Evolutionary conservation across 768 basidiomycete species (phyloP), one percentile per base, ranked within the genome.

Genomic region (Calocybe indica): DNA sequence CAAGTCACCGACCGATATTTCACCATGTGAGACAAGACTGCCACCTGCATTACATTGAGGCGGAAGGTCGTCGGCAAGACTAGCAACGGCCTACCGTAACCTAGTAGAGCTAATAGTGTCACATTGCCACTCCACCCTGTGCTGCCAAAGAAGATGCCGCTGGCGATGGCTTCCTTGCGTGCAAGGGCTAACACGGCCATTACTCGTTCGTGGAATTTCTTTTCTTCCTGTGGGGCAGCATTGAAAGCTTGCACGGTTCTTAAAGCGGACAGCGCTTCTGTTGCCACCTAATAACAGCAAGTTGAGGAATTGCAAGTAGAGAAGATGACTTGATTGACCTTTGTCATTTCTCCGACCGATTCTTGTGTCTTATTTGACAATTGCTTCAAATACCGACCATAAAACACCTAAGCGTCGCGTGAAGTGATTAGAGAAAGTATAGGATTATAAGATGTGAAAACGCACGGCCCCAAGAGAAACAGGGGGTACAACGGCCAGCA

Each of bases 281-380:
- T 85, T 5, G 94, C 93, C 9, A 90, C 83, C 78, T 89, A 47
- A 29, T 52, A 15, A 11, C 29, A 6, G 36, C 37, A 11, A 35
- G 29, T 31, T 47, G 32, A 32, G 40, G 32, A 40, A 38, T 29
- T 30, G 32, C 11, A 32, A 22, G 22, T 48, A 14, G 11, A 33
- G 14, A 30, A 39, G 11, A n/a, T 7, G 28, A 34, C 5, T 39
- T 11, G 74, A 65, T 79, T 34, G 32, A 71, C 70, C 64, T 75
- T 93, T 31, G 92, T 91, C 93, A 95, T 92, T 47, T 95, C 93
- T 47, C 94, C 94, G 45, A 96, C 78, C 1, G 94, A 92, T 58
- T 93, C 92, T 63, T 99, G 95, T 5, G 95, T 94, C 58, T 83
- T 72, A 57, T 90, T 92, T 6, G 91, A 91, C 3, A 99, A 78